These are phyloP conservation scores for Leptographium flavum DNA, from an alignment of 2,329 filamentous ascomycete species.

Conservation along the genomic window DNA sequence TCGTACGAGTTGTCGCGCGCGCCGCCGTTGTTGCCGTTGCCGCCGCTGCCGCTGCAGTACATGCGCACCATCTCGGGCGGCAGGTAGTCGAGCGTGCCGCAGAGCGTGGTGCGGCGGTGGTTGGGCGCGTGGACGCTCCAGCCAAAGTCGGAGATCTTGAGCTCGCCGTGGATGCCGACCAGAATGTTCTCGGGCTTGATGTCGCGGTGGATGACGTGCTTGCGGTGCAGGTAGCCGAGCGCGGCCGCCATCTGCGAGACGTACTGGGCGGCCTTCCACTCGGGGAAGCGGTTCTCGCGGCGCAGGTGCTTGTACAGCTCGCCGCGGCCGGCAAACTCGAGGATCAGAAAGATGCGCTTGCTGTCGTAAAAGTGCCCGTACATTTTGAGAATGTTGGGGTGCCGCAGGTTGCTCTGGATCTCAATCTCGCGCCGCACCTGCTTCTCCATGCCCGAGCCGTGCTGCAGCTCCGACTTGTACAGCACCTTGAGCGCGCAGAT, in stretches of 20 bases:
- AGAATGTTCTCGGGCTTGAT: slow-evolving; percentile 98
- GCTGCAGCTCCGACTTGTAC: slow-evolving; percentile 70
- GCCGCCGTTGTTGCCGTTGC: slow-evolving; percentile 33
- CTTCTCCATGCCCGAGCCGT: slow-evolving; percentile 65
- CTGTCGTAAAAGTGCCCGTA: slow-evolving; percentile 84
- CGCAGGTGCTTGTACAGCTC: slow-evolving; percentile 81
- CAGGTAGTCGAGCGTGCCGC: slow-evolving; percentile 91
- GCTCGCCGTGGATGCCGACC: slow-evolving; percentile 89
- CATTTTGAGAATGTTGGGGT: slow-evolving; percentile 72
- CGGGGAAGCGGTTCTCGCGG: slow-evolving; percentile 64
- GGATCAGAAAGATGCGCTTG: slow-evolving; percentile 75
- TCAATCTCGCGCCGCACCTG: slow-evolving; percentile 80
- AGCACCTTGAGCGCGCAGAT: slow-evolving; percentile 78
- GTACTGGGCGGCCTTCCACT: slow-evolving; percentile 78
- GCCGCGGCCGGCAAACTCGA: slow-evolving; percentile 75
- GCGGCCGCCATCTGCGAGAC: slow-evolving; percentile 85
- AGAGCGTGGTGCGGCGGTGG: slow-evolving; percentile 86
- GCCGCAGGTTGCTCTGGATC: slow-evolving; percentile 75
- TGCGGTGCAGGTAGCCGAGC: slow-evolving; percentile 81
- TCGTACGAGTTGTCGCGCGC: slow-evolving; percentile 66
- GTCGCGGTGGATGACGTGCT: slow-evolving; percentile 93
- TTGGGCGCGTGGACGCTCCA: slow-evolving; percentile 98
- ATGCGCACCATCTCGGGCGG: slow-evolving; percentile 94
- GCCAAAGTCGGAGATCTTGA: slow-evolving; percentile 97
- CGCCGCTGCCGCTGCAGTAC: slow-evolving; percentile 6